Base-by-base conservation (phyloP, 345 rosid genomes). In the Corchorus olitorius region DNA sequence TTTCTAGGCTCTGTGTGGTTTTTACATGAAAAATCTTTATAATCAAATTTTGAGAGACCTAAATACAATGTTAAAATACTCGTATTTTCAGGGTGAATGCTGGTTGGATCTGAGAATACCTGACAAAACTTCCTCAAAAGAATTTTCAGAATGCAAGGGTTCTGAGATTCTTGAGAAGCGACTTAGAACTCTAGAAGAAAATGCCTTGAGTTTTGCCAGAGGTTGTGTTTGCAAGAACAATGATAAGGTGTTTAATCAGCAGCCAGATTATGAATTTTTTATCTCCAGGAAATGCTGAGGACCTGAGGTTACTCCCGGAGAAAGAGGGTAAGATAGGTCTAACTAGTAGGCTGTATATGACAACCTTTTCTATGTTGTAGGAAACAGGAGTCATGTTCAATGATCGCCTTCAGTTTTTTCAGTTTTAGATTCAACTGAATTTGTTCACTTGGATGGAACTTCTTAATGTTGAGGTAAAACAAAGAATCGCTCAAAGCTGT, bases 221-320 rank as follows among this genome's bases (percentile, higher is more conserved):
- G 71, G 70, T 7, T 48, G 46, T 77, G 78, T 79, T 39, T 56
- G 11, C 19, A 70, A 71, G 50, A 61, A 50, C 50, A 35, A 72
- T 20, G 65, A 9, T 78, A 69, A 74, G 69, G 76, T 65, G 4
- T 14, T 35, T 17, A 75, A 75, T 34, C 41, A 16, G 20, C 76
- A 76, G 46, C 67, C 39, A 54, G 85, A 83, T 71, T 76, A 74
- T 3, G 69, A 73, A 66, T 78, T 82, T 61, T 79, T 80, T 56
- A 22, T 61, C 41, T 67, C 65, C 64, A 61, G 62, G 41, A 74
- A 75, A 33, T 16, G 20, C 70, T 74, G 55, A 61, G 19, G 10
- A n/a, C n/a, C n/a, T n/a, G n/a, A n/a, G n/a, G n/a, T n/a, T n/a
- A 27, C 27, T 27, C 27, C 1, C 0, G 37, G 70, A 37, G 50